A percentile compares a stretch with the other conserved stretches of the same genome.
Conservation (phyloP, 2,329 filamentous ascomycete genomes). For the Chalaropsis thielavioides region DNA sequence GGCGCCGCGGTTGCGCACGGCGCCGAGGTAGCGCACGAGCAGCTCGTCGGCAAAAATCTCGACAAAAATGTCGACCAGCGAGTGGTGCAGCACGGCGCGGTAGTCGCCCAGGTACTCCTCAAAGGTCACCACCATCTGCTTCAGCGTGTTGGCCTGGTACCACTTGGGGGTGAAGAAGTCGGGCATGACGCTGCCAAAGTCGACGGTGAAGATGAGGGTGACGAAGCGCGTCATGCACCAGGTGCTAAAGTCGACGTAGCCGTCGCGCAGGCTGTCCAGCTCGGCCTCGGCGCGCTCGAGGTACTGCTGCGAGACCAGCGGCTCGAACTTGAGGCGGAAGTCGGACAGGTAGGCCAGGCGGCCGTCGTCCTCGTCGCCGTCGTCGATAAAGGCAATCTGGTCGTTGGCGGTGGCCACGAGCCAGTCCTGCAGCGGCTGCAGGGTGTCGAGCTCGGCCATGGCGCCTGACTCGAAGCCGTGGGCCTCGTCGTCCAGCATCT, state of each 20-base stretch:
- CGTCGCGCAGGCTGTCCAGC: slow-evolving; percentile 62
- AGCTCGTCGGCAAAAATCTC: slow-evolving; percentile 89
- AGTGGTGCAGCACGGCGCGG: slow-evolving; percentile 66
- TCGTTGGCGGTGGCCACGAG: slow-evolving; percentile 94
- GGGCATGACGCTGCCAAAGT: slow-evolving; percentile 69
- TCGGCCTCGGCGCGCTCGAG: slow-evolving; percentile 60
- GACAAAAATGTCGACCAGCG: slow-evolving; percentile 77
- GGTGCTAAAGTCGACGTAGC: slow-evolving; percentile 88
- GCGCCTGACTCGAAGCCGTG: slow-evolving; percentile 50
- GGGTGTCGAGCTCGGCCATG: slow-evolving; percentile 43
- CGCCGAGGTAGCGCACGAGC: slow-evolving; percentile 67
- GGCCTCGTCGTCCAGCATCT: slow-evolving; percentile 75
- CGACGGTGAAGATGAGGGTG: slow-evolving; percentile 72
- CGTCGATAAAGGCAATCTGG: slow-evolving; percentile 96
- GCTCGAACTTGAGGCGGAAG: slow-evolving; percentile 71
- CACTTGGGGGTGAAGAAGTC: slow-evolving; percentile 85
- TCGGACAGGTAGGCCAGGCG: slow-evolving; percentile 70
- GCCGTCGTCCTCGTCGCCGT: slow-evolving; percentile 59
- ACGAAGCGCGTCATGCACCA: slow-evolving; percentile 85
- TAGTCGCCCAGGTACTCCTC: slow-evolving; percentile 92
- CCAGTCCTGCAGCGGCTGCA: slow-evolving; percentile 85
- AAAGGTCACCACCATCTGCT: slow-evolving; percentile 86
- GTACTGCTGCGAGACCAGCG: slow-evolving; percentile 67
- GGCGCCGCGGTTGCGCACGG: slow-evolving; percentile 76
- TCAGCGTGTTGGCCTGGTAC: slow-evolving; percentile 79